phyloP scores from a whole-genome alignment of 768 basidiomycete species.

The Termitomyces sp. region DNA sequence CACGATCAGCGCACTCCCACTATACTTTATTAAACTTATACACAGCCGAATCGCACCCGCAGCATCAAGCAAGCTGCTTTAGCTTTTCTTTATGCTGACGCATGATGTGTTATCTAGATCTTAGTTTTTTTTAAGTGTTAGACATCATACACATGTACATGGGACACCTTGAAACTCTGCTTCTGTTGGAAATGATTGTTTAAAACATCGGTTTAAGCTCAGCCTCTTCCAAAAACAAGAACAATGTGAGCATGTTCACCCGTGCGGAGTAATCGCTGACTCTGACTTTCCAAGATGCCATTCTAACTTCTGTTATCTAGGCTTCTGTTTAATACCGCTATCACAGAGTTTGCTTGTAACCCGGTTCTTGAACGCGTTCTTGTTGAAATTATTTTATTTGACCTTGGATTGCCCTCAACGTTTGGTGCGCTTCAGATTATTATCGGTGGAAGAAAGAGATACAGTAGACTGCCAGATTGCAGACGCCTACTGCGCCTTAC shows the following conservation, averaged over 20 bases:
- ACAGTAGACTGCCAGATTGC: not conserved
- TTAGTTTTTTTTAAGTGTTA: constrained; percentile 1
- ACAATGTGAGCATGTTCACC: not conserved
- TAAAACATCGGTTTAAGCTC: not conserved
- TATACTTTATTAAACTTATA: constrained; percentile 88
- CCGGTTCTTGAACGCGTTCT: not conserved
- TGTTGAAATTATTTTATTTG: not conserved
- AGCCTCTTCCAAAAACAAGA: not conserved
- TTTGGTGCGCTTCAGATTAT: not conserved
- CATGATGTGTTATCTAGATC: not conserved
- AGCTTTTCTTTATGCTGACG: constrained; percentile 15
- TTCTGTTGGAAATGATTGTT: not conserved
- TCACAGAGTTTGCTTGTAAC: not conserved
- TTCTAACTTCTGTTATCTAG: not conserved
- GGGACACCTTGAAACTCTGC: not conserved
- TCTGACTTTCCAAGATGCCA: not conserved
- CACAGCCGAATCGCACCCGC: constrained; percentile 86
- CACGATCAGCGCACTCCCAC: constrained; percentile 85
- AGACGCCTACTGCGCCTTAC: not conserved
- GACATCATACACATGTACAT: constrained; percentile 4
- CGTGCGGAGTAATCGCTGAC: not conserved
- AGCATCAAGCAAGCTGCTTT: constrained; percentile 86
- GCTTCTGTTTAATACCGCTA: not conserved
- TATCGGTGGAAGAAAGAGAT: not conserved
- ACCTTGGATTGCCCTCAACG: not conserved